Conservation (phyloP, 2,329 filamentous ascomycete genomes). For the Cladophialophora psammophila region DNA sequence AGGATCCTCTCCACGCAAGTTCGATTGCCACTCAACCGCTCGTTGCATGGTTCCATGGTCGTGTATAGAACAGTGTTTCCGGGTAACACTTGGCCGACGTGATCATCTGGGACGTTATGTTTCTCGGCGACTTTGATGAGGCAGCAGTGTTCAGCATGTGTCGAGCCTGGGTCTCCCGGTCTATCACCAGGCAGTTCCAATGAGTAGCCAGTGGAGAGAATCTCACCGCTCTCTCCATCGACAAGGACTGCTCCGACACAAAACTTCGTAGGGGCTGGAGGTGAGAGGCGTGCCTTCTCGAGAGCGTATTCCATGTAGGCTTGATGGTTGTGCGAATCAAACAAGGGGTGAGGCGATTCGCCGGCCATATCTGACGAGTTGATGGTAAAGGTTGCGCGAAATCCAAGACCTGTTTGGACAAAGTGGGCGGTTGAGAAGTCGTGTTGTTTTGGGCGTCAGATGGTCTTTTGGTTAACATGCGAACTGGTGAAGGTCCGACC, state of each 20-base stretch:
- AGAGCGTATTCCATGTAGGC: conserved; percentile 35
- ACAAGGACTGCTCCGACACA: conserved; percentile 50
- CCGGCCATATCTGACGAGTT: background rate
- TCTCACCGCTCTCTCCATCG: conserved; percentile 46
- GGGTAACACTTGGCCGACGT: conserved; percentile 49
- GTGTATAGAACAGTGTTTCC: conserved; percentile 53
- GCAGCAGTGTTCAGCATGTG: conserved; percentile 55
- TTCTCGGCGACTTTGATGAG: conserved; percentile 55
- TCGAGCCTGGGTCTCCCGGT: conserved; percentile 50
- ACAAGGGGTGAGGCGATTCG: background rate
- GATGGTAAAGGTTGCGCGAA: background rate
- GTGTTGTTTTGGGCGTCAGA: background rate
- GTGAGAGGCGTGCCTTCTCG: conserved; percentile 8
- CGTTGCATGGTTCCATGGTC: conserved; percentile 57
- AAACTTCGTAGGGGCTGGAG: conserved; percentile 17
- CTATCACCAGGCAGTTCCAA: conserved; percentile 50
- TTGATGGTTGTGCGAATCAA: conserved; percentile 50
- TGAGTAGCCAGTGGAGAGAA: conserved; percentile 56
- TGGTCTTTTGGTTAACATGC: background rate
- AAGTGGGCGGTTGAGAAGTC: background rate
- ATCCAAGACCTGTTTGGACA: background rate
- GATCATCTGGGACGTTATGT: conserved; percentile 47
- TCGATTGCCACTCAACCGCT: conserved; percentile 51
- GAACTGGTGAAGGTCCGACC: background rate
- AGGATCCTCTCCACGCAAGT: conserved; percentile 50